phyloP scores from a whole-genome alignment of 495 filamentous ascomycete genomes.

The Cairneyella variabilis region DNA sequence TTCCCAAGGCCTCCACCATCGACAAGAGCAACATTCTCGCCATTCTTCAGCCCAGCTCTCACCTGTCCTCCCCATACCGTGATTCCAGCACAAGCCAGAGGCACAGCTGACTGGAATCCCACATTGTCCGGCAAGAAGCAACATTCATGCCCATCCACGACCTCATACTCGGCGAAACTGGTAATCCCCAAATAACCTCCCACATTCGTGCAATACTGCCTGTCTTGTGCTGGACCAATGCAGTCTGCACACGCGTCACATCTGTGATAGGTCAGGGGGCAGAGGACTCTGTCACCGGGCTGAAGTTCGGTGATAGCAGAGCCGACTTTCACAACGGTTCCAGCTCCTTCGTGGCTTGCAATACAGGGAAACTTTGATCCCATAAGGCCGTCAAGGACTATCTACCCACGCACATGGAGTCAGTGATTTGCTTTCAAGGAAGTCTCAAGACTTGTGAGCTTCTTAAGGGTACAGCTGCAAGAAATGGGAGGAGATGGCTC shows the following conservation, averaged over 20 bases:
- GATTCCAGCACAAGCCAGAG: conserved; percentile 53
- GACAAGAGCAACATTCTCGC: conserved; percentile 48
- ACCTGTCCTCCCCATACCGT: conserved; percentile 50
- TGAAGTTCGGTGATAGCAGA: conserved; percentile 38
- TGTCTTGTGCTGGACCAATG: conserved; percentile 34
- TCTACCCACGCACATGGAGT: too few species aligned
- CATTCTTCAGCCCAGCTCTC: conserved; percentile 38
- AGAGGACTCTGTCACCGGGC: conserved; percentile 46
- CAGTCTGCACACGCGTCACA: conserved; percentile 49
- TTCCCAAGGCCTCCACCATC: conserved; percentile 58
- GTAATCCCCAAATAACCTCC: conserved; percentile 39
- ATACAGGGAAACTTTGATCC: conserved; percentile 43
- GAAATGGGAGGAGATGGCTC: too few species aligned
- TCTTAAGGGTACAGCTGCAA: too few species aligned
- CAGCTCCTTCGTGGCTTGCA: conserved; percentile 56
- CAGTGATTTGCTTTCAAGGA: too few species aligned
- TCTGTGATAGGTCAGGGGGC: conserved; percentile 39
- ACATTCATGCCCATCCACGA: conserved; percentile 40
- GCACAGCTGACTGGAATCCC: conserved; percentile 45
- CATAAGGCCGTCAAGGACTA: conserved; percentile 43
- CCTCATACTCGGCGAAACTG: conserved; percentile 48
- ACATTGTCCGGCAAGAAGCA: conserved; percentile 44
- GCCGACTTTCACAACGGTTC: conserved; percentile 49
- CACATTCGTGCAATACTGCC: conserved; percentile 42
- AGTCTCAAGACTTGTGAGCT: too few species aligned